Evolutionary conservation across 768 basidiomycete genomes (phyloP).

Genomic region (Cystofilobasidium macerans): DNA sequence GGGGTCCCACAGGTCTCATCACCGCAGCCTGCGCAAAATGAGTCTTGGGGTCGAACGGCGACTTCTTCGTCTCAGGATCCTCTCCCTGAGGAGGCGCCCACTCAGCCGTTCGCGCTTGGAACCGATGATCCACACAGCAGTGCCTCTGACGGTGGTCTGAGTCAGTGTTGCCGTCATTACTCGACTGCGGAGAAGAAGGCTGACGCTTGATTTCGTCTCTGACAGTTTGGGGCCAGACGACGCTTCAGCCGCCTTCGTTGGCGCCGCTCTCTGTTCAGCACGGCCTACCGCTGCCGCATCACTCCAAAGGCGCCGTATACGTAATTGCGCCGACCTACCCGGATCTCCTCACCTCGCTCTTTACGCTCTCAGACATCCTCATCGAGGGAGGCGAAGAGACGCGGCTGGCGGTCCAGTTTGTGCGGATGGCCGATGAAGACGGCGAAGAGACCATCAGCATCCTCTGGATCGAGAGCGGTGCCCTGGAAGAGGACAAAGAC

Average conservation of each 20-base stretch:
- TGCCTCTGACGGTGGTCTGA: not conserved
- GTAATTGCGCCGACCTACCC: not conserved
- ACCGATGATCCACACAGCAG: too few species aligned
- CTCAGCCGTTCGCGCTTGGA: too few species aligned
- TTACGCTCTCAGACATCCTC: not conserved
- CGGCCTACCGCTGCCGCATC: not conserved
- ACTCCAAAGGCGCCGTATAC: not conserved
- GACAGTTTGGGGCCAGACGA: not conserved
- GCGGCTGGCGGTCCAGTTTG: not conserved
- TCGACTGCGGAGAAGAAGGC: not conserved
- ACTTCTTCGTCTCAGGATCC: too few species aligned
- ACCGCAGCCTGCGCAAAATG: too few species aligned
- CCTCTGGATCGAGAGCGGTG: not conserved
- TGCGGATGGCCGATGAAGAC: not conserved
- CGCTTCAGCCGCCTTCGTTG: not conserved
- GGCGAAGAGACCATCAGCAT: not conserved
- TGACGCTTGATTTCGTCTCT: not conserved
- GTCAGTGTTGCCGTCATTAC: not conserved
- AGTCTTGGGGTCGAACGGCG: too few species aligned
- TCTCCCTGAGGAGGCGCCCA: too few species aligned
- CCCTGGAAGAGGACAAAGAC: not conserved
- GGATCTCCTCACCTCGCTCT: not conserved
- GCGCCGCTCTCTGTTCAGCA: not conserved
- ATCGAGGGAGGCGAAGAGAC: slow-evolving; percentile 1
- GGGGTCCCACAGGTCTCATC: too few species aligned